Evolutionary conservation across 371 early-diverging fungal genomes (phyloP), one percentile per base, ranked within the genome.

Genomic region (Rhizopus sp.): DNA sequence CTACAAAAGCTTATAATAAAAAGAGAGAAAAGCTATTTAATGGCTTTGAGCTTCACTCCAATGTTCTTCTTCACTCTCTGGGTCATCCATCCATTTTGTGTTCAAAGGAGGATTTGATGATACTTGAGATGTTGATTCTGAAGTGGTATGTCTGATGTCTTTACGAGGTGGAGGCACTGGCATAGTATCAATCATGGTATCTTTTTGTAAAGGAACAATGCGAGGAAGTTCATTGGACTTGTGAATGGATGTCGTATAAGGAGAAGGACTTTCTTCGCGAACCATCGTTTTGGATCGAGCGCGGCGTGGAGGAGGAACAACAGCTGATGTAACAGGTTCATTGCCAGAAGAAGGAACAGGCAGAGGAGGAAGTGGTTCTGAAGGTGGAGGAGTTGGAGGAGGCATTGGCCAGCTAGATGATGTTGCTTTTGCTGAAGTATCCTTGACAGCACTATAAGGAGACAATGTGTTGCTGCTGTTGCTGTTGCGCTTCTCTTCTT

Each of bases 31-130:
- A 23, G 23, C 23, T 31, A 34, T 41, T 37, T 56, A 32, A 32
- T 50, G 38, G 5, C 34, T 29, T 32, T 42, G 54, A 10, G 58
- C 42, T 42, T 63, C 54, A 39, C 45, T 40, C 50, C 50, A 58
- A 30, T 53, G 37, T 23, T 69, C 64, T 39, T 57, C 67, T 50
- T 62, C 58, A 45, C 61, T 63, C 34, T 63, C 71, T 31, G 71
- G 71, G 59, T 70, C 71, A 35, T 70, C 71, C 71, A 70, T 70
- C 71, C 71, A 70, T 13, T 66, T 67, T 9, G 71, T 70, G 54
- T 55, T 46, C 29, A 30, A 8, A 29, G 46, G 46, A 4, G 15
- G 17, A 12, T 8, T 8, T 7, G 40, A 23, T 30, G 16, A 15
- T 46, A 29, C 17, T 7, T 17, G 46, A 5, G 29, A 17, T 29